These are phyloP conservation scores for Linum lewisii DNA, from an alignment of 345 rosid species.

Conservation along the genomic window DNA sequence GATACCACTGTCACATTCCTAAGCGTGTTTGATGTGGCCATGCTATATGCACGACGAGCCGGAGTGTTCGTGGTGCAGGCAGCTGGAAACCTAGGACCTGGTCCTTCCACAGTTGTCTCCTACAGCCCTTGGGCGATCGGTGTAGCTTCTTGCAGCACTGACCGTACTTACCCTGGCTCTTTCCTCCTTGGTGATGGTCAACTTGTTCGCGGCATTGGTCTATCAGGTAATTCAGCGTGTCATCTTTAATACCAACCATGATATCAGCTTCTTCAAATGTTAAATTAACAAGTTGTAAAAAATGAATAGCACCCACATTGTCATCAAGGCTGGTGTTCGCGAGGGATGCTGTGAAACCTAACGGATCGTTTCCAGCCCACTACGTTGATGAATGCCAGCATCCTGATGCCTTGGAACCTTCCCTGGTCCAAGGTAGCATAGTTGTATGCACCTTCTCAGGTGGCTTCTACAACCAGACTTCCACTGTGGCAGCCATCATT, in stretches of 20 bases:
- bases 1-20: constrained; percentile 43
- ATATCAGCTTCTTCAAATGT: background rate
- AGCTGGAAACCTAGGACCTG: constrained; percentile 69
- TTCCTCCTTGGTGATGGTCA: constrained; percentile 56
- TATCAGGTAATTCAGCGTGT: constrained; percentile 42
- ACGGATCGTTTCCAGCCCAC: constrained; percentile 34
- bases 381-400: constrained; percentile 67
- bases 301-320: background rate
- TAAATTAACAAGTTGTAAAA: background rate
- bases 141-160: constrained; percentile 49
- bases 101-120: constrained; percentile 44
- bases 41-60: constrained; percentile 57
- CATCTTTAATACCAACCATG: too few species aligned
- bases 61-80: constrained; percentile 87
- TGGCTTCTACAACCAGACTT: constrained; percentile 54
- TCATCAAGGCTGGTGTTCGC: constrained; percentile 42
- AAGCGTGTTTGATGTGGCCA: constrained; percentile 44
- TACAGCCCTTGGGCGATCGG: constrained; percentile 83
- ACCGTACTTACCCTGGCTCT: constrained; percentile 48
- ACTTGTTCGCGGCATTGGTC: constrained; percentile 47
- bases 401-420: constrained; percentile 52
- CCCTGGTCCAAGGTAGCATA: constrained; percentile 37
- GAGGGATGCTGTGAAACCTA: constrained; percentile 40
- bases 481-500: constrained; percentile 45
- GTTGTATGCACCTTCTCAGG: constrained; percentile 65